These are phyloP conservation scores for Tilletia indica DNA, from an alignment of 1,284 basidiomycete species.

Conservation along the genomic window DNA sequence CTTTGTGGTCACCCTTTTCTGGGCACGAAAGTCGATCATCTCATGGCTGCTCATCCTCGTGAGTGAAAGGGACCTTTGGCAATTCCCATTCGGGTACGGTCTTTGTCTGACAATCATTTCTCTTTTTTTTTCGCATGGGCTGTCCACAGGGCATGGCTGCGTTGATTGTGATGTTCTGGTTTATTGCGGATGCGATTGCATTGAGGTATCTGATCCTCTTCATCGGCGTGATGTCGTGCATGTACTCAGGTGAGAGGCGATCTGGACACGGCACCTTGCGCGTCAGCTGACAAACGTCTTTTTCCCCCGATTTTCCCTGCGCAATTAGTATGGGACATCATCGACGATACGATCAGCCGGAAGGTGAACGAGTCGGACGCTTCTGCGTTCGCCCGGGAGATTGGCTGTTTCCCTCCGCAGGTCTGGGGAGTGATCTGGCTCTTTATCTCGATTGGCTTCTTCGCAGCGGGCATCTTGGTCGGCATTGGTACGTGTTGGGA, in stretches of 20 bases:
- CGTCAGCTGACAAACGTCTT: too few relatives aligned
- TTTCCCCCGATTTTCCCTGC: background rate
- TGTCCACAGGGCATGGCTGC: constrained; percentile 41
- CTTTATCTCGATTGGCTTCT: constrained; percentile 75
- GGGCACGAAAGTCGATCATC: constrained; percentile 74
- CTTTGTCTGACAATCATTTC: background rate
- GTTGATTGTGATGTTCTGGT: constrained; percentile 43
- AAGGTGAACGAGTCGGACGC: constrained; percentile 93
- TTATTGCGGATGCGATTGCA: constrained; percentile 36
- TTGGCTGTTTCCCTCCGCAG: constrained; percentile 64
- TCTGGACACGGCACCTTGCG: background rate
- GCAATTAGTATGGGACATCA: constrained; percentile 35
- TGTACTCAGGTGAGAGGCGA: constrained; percentile 33
- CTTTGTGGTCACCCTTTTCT: constrained; percentile 88
- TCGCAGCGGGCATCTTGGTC: constrained; percentile 71
- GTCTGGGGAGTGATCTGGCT: constrained; percentile 76
- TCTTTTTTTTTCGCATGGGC: too few relatives aligned
- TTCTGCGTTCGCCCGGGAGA: constrained; percentile 79
- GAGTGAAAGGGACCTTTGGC: background rate
- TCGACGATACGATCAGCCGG: constrained; percentile 80
- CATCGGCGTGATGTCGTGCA: constrained; percentile 64
- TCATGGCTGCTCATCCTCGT: constrained; percentile 17
- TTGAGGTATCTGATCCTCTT: constrained; percentile 72
- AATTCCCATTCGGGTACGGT: background rate
- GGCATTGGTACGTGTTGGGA: constrained; percentile 8